Base-by-base conservation (phyloP, 345 rosid species). In the Hypericum perforatum region DNA sequence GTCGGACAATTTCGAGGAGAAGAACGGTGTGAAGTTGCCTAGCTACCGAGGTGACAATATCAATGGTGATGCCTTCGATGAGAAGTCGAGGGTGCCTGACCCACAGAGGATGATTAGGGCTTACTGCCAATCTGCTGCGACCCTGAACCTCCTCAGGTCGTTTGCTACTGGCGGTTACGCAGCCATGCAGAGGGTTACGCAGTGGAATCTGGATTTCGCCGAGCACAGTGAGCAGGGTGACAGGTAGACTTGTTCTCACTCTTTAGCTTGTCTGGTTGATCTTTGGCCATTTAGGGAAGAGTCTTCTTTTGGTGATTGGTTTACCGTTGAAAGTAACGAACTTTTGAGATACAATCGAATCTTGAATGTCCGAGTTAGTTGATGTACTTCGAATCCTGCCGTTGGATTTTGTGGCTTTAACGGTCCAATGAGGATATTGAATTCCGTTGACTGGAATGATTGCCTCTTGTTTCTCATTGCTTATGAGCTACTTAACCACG, bases 51-150 rank as follows among this genome's bases (percentile, higher is more conserved):
- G 69, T 14, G 69, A 64, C 37, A 64, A 64, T 7, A 43, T 64
- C 6, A 64, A 64, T 37, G 69, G 69, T 14, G 69, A 64, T 58
- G 49, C 54, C 53, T 64, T 64, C 13, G 44, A 64, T 6, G 69
- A 58, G 49, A 64, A 64, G 49, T 57, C 69, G 0, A 58, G 69
- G 57, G 37, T 46, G 16, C 69, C 69, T 13, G 69, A 64, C 49
- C 69, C 69, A 6, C 54, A 64, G 41, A 64, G 69, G 63, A 58
- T 64, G 69, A 64, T 64, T 39, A 64, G 69, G 49, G 69, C 69
- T 40, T 64, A 64, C 14, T 58, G 69, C 16, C 69, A 64, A 46
- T 58, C 69, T 11, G 69, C 69, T 7, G 69, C 69, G 2, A 64
- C 69, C 39, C 53, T 64, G 41, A 64, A 64, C 53, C 63, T 64